Conservation (phyloP, 2,329 filamentous ascomycete species). For the Teratosphaeria destructans region DNA sequence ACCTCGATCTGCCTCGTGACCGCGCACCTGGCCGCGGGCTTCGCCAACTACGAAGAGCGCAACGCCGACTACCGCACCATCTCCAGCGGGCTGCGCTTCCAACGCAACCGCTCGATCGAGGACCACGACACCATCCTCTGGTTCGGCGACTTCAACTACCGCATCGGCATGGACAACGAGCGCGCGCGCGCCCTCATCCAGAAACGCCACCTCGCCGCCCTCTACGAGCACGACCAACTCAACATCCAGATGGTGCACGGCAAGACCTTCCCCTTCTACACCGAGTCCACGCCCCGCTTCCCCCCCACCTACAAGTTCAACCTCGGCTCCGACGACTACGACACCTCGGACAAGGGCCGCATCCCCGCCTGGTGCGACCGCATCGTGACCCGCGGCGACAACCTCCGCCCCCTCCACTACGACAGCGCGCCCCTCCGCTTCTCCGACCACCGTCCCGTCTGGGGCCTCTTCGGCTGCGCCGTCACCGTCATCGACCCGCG, state of each 20-base stretch:
- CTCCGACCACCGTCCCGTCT: conserved; percentile 94
- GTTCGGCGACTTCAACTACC: conserved; percentile 97
- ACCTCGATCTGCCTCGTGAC: conserved; percentile 93
- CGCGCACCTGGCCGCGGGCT: conserved; percentile 89
- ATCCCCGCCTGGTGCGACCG: conserved; percentile 98
- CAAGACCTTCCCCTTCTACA: conserved; percentile 81
- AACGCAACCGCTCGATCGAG: conserved; percentile 80
- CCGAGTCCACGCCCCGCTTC: conserved; percentile 79
- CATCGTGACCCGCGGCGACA: conserved; percentile 74
- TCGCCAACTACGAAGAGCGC: conserved; percentile 91
- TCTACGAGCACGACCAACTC: conserved; percentile 91
- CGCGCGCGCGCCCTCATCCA: conserved; percentile 65
- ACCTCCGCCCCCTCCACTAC: conserved; percentile 74
- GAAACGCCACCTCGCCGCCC: conserved; percentile 58
- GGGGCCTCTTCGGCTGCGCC: conserved; percentile 73
- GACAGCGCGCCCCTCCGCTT: conserved; percentile 72
- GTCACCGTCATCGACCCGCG: conserved; percentile 72
- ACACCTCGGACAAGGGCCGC: conserved; percentile 86
- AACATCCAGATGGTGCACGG: conserved; percentile 96
- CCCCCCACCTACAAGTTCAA: conserved; percentile 95
- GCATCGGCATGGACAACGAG: conserved; percentile 75
- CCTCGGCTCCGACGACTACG: conserved; percentile 76
- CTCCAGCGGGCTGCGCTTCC: conserved; percentile 76
- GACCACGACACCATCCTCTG: conserved; percentile 88
- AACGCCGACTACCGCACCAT: conserved; percentile 91